Evolutionary conservation across 1,284 basidiomycete genomes (phyloP).

Genomic region (Athelia psychrophila): DNA sequence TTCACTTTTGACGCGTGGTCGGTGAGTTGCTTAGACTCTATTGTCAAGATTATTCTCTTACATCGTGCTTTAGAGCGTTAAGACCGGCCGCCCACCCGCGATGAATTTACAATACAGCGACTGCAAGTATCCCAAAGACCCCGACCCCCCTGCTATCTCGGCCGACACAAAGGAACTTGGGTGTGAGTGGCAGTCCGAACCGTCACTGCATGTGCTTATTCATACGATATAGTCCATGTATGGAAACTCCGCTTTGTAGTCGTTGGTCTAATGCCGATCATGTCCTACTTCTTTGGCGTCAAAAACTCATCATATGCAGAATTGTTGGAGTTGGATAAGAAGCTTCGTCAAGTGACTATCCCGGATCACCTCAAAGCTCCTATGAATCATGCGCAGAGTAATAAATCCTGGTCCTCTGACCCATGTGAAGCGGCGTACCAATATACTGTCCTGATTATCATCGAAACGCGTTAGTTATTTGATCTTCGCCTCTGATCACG

Average conservation of each 20-base stretch:
- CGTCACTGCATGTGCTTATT: no score
- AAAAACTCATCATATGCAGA: constrained; percentile 34
- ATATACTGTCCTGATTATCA: constrained; percentile 34
- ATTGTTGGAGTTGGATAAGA: constrained; percentile 43
- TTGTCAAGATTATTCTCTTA: no score
- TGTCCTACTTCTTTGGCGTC: constrained; percentile 37
- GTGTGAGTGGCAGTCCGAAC: constrained; percentile 32
- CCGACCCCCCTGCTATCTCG: constrained; percentile 21
- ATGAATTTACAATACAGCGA: constrained; percentile 43
- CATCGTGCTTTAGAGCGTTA: constrained; percentile 32
- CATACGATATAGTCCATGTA: constrained; percentile 34
- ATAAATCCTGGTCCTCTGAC: constrained; percentile 37
- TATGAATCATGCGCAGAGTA: constrained; percentile 21
- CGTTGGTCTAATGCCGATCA: constrained; percentile 39
- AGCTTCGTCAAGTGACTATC: constrained; percentile 42
- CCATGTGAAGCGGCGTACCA: constrained; percentile 41
- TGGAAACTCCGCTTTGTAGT: constrained; percentile 48
- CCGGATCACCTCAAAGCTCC: constrained; percentile 25
- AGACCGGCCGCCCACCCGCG: constrained; percentile 45
- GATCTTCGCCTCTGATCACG: no score
- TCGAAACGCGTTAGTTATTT: constrained; percentile 43
- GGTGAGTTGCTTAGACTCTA: constrained; percentile 23
- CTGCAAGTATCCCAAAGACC: constrained; percentile 48
- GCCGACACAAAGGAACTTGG: constrained; percentile 34
- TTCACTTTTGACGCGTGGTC: constrained; percentile 48